Percentiles rank a stretch among this genome's conserved stretches.
Evolutionary conservation across 495 filamentous ascomycete genomes (phyloP).

Genomic region (Trichoderma reesei): DNA sequence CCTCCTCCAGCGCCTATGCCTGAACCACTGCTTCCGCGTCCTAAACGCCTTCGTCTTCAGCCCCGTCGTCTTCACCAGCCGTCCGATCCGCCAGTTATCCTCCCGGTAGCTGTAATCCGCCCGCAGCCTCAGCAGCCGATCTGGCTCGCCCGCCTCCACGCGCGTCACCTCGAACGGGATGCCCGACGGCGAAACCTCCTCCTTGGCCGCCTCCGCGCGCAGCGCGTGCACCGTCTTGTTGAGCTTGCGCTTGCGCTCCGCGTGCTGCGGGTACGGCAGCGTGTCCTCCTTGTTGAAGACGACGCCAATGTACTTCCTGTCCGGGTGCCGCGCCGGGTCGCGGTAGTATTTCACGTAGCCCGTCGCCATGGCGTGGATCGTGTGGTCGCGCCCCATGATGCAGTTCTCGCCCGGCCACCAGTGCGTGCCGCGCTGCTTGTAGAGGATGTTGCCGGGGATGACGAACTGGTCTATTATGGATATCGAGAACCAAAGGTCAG

Average conservation of each 20-base stretch:
- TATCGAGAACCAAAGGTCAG: no score
- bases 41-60: conserved; percentile 17
- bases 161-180: conserved; percentile 34
- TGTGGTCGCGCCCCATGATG: conserved; percentile 91
- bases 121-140: conserved; percentile 42
- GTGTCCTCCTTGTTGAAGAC: conserved; percentile 63
- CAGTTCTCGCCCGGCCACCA: conserved; percentile 95
- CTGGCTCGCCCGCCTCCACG: conserved; percentile 27
- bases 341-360: conserved; percentile 96
- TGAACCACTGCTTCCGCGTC: conserved; percentile 19
- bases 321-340: conserved; percentile 68
- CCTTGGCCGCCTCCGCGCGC: conserved; percentile 14
- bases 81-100: conserved; percentile 77
- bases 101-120: conserved; percentile 73
- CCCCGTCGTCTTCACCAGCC: conserved; percentile 25
- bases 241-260: conserved; percentile 56
- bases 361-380: conserved; percentile 73
- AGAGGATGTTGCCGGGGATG: conserved; percentile 92
- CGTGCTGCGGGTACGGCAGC: conserved; percentile 66
- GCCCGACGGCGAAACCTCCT: conserved; percentile 29
- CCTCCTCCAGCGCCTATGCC: conserved; percentile 21
- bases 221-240: conserved; percentile 49
- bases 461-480: conserved; percentile 65
- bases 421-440: conserved; percentile 84
- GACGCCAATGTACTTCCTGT: conserved; percentile 85